A percentile compares a stretch with the other conserved stretches of the same genome.
These are phyloP conservation scores for Rhizoclosmatium globosum DNA, from an alignment of 192 early-diverging fungal species.

Conservation along the genomic window DNA sequence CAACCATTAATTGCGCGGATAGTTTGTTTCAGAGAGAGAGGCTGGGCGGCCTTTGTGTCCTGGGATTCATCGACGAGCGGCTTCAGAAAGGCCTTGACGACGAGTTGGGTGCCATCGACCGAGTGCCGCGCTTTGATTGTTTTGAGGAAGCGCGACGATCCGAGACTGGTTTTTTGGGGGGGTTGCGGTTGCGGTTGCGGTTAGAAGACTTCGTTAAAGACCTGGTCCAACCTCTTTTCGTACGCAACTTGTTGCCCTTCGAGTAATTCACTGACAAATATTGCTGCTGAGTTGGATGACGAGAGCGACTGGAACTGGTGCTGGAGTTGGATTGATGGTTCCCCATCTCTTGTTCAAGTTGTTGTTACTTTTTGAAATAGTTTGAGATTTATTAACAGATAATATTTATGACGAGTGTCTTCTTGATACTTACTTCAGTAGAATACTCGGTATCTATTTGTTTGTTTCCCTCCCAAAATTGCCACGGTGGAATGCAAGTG, in stretches of 20 bases:
- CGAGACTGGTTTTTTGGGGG: constrained; percentile 63
- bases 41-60: neutral
- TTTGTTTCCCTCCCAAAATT: too few relatives aligned
- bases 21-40: neutral
- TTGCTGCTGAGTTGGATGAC: constrained; percentile 14
- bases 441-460: too few relatives aligned
- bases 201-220: neutral
- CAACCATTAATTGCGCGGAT: constrained; percentile 6
- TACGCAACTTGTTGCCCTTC: constrained; percentile 1
- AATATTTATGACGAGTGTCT: too few relatives aligned
- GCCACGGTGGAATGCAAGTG: too few relatives aligned
- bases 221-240: constrained; percentile 21
- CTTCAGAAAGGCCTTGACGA: constrained; percentile 94
- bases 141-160: constrained; percentile 94
- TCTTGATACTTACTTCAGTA: too few relatives aligned
- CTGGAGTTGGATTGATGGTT: constrained; percentile 4
- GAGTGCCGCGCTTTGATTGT: constrained; percentile 82
- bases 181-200: neutral
- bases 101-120: constrained; percentile 70
- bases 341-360: neutral
- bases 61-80: constrained; percentile 66
- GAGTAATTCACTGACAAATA: constrained; percentile 12
- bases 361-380: too few relatives aligned
- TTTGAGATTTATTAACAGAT: too few relatives aligned
- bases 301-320: neutral